Conservation (phyloP, 192 early-diverging fungal species). For the Chytriomyces sp. region DNA sequence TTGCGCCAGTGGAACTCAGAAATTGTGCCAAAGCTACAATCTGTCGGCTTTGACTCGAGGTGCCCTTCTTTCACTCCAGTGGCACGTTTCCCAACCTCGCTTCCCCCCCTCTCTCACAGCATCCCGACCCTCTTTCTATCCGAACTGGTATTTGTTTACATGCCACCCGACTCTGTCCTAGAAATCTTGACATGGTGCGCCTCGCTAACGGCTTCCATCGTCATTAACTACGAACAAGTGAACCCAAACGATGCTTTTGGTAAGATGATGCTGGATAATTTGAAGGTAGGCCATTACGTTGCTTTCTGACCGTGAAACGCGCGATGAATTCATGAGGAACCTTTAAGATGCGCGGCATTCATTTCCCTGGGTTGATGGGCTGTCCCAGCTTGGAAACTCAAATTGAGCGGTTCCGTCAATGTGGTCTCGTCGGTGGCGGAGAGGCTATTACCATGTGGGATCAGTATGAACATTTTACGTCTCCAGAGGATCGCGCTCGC, state of each 20-base stretch:
- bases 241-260: conserved; percentile 90
- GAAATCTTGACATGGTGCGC: conserved; percentile 53
- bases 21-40: conserved; percentile 63
- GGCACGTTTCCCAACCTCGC: background rate
- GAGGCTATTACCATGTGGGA: conserved; percentile 50
- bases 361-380: conserved; percentile 73
- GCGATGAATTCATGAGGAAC: background rate
- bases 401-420: conserved; percentile 60
- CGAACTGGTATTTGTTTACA: conserved; percentile 93
- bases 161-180: conserved; percentile 67
- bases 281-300: conserved; percentile 51
- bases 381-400: conserved; percentile 77
- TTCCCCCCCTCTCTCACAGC: conserved; percentile 28
- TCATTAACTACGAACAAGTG: conserved; percentile 92
- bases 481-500: conserved; percentile 46
- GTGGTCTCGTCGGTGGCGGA: conserved; percentile 54
- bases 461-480: conserved; percentile 49
- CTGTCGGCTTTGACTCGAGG: conserved; percentile 62
- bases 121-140: conserved; percentile 87
- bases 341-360: conserved; percentile 64
- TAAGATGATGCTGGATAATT: conserved; percentile 85
- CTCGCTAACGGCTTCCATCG: conserved; percentile 37
- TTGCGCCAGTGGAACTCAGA: conserved; percentile 65
- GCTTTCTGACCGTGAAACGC: conserved; percentile 19
- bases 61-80: conserved; percentile 19